phyloP scores from a whole-genome alignment of 352 stramenopile species.

The Pythium pyrilobum region DNA sequence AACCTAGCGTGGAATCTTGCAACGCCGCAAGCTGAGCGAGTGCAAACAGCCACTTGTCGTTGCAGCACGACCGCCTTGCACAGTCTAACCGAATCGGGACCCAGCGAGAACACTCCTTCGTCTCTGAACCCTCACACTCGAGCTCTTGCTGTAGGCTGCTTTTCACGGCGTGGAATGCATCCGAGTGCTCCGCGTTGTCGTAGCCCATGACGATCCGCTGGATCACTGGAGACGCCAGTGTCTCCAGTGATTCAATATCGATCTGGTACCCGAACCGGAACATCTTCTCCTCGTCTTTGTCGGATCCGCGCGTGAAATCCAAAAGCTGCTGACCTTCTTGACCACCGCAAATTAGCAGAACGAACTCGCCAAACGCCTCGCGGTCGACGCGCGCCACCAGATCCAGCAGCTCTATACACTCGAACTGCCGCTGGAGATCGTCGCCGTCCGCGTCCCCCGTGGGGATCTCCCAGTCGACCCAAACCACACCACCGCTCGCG shows the following conservation, averaged over 20 bases:
- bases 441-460: neutral
- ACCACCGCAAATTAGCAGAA: neutral
- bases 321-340: neutral
- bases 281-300: neutral
- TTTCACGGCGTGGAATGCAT: neutral
- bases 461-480: neutral
- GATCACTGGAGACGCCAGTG: neutral
- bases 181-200: neutral
- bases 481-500: neutral
- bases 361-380: neutral
- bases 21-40: neutral
- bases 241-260: neutral
- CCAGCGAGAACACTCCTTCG: too few species aligned
- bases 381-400: neutral
- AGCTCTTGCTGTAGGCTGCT: neutral
- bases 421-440: neutral
- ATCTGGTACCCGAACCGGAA: constrained; percentile 1
- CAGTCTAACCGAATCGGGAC: neutral
- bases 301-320: neutral
- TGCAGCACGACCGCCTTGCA: neutral
- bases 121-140: too few species aligned
- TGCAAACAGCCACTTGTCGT: neutral
- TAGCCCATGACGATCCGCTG: neutral
- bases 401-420: constrained; percentile 3
- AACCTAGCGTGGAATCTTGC: neutral